Evolutionary conservation across 371 early-diverging fungal genomes (phyloP).

Genomic region (Haplosporangium sp.): DNA sequence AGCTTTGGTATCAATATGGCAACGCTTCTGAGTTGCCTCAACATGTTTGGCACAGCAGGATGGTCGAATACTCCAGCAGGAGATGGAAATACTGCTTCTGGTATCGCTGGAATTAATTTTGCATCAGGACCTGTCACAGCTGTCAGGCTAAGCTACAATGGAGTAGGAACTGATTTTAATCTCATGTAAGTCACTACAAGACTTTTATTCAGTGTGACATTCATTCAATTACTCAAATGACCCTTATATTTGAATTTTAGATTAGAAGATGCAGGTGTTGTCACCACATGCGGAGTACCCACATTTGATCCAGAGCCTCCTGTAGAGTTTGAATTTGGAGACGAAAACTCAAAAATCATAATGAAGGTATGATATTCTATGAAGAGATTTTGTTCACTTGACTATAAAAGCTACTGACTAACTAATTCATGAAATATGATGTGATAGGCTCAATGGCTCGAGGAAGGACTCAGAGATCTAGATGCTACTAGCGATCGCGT

Average conservation of each 20-base stretch:
- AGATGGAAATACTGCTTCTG: neutral
- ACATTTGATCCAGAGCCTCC: constrained; percentile 48
- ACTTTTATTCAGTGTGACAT: neutral
- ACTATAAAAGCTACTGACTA: neutral
- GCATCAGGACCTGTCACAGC: constrained; percentile 18
- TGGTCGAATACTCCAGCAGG: neutral
- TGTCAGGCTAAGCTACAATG: constrained; percentile 40
- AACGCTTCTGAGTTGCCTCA: constrained; percentile 42
- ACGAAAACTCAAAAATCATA: constrained; percentile 27
- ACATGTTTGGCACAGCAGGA: constrained; percentile 52
- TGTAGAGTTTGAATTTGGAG: constrained; percentile 38
- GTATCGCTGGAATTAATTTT: neutral
- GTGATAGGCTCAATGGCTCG: constrained; percentile 44
- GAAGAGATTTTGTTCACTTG: neutral
- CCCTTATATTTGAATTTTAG: constrained; percentile 10
- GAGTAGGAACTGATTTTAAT: constrained; percentile 29
- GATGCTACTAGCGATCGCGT: constrained; percentile 48
- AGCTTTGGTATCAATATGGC: constrained; percentile 41
- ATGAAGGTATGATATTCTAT: constrained; percentile 31
- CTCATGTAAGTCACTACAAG: constrained; percentile 24
- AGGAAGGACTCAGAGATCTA: constrained; percentile 45
- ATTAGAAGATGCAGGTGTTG: constrained; percentile 41
- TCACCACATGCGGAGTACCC: constrained; percentile 46
- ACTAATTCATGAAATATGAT: no score
- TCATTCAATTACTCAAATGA: neutral